Percentiles rank a stretch among this genome's conserved stretches.
Evolutionary conservation across 306 rosid species (phyloP).

Genomic region (Cicer cuneatum): DNA sequence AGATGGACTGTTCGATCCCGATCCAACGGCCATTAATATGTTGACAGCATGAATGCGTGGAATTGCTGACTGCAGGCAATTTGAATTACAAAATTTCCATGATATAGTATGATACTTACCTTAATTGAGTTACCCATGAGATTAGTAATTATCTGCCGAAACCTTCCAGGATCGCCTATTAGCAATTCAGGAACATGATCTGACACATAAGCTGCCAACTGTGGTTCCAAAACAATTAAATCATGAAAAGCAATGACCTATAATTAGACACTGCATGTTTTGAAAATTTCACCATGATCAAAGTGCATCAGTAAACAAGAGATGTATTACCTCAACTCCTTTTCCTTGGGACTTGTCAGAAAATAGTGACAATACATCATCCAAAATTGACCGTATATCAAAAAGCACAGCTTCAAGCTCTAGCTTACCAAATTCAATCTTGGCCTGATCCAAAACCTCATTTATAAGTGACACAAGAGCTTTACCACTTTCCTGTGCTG

Average conservation of each 20-base stretch:
- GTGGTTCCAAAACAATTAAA: conserved; percentile 47
- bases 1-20: too few species aligned
- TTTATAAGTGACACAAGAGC: conserved; percentile 92
- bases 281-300: neutral
- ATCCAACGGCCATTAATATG: too few species aligned
- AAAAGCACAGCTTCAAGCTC: conserved; percentile 91
- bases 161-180: conserved; percentile 88
- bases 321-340: conserved; percentile 84
- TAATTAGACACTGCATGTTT: conserved; percentile 1
- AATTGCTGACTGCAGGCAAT: too few species aligned
- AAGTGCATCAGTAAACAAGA: conserved; percentile 9
- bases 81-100: too few species aligned
- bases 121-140: conserved; percentile 90
- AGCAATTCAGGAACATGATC: conserved; percentile 81
- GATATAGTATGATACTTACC: conserved; percentile 37
- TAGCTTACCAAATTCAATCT: conserved; percentile 95
- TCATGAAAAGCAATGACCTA: neutral
- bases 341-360: conserved; percentile 94
- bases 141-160: conserved; percentile 86
- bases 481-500: conserved; percentile 94
- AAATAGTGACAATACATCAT: conserved; percentile 88
- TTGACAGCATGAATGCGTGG: too few species aligned
- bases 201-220: conserved; percentile 85
- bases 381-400: conserved; percentile 77
- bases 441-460: conserved; percentile 95